Base-by-base conservation (phyloP, 495 filamentous ascomycete genomes). In the Choiromyces venosus region DNA sequence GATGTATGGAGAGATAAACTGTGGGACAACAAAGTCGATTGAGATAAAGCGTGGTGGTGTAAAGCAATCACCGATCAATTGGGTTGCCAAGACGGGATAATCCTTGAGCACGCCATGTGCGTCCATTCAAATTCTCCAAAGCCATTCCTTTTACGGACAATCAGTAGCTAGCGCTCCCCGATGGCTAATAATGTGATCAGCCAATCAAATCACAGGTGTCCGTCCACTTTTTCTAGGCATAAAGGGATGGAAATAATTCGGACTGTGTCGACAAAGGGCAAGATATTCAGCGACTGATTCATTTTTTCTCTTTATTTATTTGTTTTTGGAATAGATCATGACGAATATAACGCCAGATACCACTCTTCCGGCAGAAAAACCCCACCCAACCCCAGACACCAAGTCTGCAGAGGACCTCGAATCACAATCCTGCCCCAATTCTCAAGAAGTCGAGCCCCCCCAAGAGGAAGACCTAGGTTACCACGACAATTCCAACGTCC, bases 401-500 rank as follows among this genome's bases (percentile, higher is more conserved):
- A 64, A 29, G n/a, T 42, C 37, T 0, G 69, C 21, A 19, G 66
- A 10, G 40, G 33, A 25, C 56, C 69, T 64, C 19, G 35, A 66
- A 29, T 25, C 69, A 66, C 42, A 35, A 36, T 37, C 69, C 69
- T 38, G 18, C 66, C 25, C 37, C 14, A 40, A 33, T 25, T 36
- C 40, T n/a, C 66, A n/a, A 37, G 40, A 72, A 19, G 36, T 19
- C 16, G 37, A 35, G 4, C 66, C 66, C 8, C 6, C 33, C 10
- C 36, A 36, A 38, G 33, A n/a, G 8, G 66, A 38, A 12, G 66
- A 46, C 42, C 5, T 46, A 6, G 42, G 42, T 1, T 37, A 67
- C 33, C 66, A 74, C 67, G 72, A 79, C 68, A 83, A 82, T 66
- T 82, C 81, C 21, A 78, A 80, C 66, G 81, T 82, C 25, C 82